A percentile compares a stretch with the other conserved stretches of the same genome.
phyloP scores from a whole-genome alignment of 2,329 filamentous ascomycete genomes.

The Hirsutella rhossiliensis region DNA sequence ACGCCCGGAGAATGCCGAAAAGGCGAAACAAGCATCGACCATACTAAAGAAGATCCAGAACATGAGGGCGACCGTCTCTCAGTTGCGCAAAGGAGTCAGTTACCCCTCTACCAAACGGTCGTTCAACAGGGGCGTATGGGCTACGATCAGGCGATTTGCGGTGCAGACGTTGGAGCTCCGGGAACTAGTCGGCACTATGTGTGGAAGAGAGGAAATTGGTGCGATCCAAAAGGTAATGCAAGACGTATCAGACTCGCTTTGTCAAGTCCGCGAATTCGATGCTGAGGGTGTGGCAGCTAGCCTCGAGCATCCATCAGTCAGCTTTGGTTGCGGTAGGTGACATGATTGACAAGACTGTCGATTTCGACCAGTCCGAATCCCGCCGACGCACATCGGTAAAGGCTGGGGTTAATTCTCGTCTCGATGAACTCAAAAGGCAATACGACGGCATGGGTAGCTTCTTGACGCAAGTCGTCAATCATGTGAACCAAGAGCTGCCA shows the following conservation, averaged over 20 bases:
- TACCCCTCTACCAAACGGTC: conserved; percentile 32
- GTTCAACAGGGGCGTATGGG: conserved; percentile 60
- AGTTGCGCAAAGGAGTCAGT: conserved; percentile 68
- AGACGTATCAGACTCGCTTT: neutral
- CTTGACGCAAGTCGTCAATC: conserved; percentile 53
- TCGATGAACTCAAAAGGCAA: conserved; percentile 66
- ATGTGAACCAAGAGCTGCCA: conserved; percentile 53
- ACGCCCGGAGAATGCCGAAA: conserved; percentile 51
- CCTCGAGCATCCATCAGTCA: conserved; percentile 44
- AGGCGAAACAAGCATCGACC: conserved; percentile 42
- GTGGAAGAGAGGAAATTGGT: conserved; percentile 6
- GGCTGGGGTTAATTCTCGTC: conserved; percentile 55
- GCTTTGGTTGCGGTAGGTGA: conserved; percentile 55
- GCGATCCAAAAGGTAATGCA: conserved; percentile 11
- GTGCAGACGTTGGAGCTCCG: conserved; percentile 58
- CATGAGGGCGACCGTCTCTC: conserved; percentile 54
- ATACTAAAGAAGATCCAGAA: conserved; percentile 64
- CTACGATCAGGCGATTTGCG: conserved; percentile 58
- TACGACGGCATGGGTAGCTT: conserved; percentile 70
- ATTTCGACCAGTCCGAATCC: conserved; percentile 65
- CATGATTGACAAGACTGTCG: conserved; percentile 61
- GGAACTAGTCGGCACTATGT: conserved; percentile 35
- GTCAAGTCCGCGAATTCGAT: neutral
- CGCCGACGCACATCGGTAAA: conserved; percentile 63
- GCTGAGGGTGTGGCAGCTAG: conserved; percentile 28